Evolutionary conservation across 2,329 filamentous ascomycete genomes (phyloP), one percentile per base, ranked within the genome.

Genomic region (Seiridium unicorne): DNA sequence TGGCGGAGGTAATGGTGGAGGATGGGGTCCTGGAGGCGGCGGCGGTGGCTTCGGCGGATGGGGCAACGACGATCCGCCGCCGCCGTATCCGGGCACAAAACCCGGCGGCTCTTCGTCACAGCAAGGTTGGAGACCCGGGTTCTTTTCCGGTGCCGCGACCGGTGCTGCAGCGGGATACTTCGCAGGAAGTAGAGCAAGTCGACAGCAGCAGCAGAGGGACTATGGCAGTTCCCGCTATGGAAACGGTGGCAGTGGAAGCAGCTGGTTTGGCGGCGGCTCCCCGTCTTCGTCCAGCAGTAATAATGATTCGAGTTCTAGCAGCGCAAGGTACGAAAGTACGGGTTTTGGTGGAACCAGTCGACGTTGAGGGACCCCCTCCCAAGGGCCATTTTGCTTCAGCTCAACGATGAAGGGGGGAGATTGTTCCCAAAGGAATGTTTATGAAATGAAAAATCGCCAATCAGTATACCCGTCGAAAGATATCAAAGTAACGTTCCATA

Each of bases 321-420:
- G 78, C 6, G 77, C 81, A 11, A 82, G 84, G 57, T 81, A 89
- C 66, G 84, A 89, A 66, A 90, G 87, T 66, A 92, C 89, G 0
- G 89, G 89, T 0, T 92, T 91, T 69, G 89, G 89, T 7, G 89
- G 86, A 7, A 92, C 89, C 0, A 84, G 78, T 60, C 79, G 87
- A 60, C 80, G 86, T 66, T 88, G 70, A 32, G 55, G 38, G 13
- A 13, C 38, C 38, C 7, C 38, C 7, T 26, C 18, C 18, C 18
- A 26, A 26, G 18, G 18, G 18, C 18, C 18, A 26, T 26, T 26
- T 26, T 26, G 18, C 18, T 26, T 26, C 18, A 26, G 18, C 18
- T 26, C 18, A 26, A 26, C 18, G 18, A 26, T 26, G 18, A 26
- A 26, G 18, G 18, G 18, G 18, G 18, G 18, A 26, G 18, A 26